Percentiles rank a stretch among this genome's conserved stretches.
These are phyloP conservation scores for Candida easanensis DNA, from an alignment of 805 yeast species.

Conservation along the genomic window DNA sequence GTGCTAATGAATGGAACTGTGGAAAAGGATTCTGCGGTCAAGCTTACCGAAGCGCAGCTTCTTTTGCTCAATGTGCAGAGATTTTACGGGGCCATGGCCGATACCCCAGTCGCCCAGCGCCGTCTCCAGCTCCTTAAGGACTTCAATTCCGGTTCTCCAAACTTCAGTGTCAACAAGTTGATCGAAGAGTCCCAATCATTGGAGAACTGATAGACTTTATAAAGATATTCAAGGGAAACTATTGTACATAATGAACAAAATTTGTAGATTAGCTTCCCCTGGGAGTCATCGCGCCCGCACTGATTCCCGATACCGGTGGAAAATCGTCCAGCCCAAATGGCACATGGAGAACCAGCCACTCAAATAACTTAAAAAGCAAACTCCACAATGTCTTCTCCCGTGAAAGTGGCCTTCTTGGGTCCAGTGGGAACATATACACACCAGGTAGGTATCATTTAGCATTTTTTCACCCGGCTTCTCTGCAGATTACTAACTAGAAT, in stretches of 20 bases:
- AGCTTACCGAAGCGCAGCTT: conserved; percentile 73
- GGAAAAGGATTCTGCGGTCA: conserved; percentile 66
- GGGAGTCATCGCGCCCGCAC: too few relatives aligned
- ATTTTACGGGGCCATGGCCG: conserved; percentile 70
- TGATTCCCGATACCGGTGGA: too few relatives aligned
- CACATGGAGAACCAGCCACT: too few relatives aligned
- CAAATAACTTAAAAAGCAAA: too few relatives aligned
- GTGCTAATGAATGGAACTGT: conserved; percentile 86
- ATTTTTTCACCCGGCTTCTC: not conserved
- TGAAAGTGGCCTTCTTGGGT: conserved; percentile 72
- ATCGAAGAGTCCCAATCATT: conserved; percentile 72
- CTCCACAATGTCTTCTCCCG: not conserved
- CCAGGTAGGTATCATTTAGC: conserved; percentile 44
- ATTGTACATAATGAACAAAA: too few relatives aligned
- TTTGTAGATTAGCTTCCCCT: too few relatives aligned
- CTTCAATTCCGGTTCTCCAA: conserved; percentile 66
- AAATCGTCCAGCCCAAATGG: too few relatives aligned
- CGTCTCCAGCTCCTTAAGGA: conserved; percentile 57
- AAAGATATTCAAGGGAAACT: too few relatives aligned
- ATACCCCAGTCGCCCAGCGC: conserved; percentile 39
- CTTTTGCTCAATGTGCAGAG: conserved; percentile 74
- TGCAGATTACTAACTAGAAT: not conserved
- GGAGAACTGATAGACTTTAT: conserved; percentile 46
- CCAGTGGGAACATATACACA: conserved; percentile 94
- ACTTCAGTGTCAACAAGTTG: conserved; percentile 66